A percentile compares a stretch with the other conserved stretches of the same genome.
Conservation (phyloP, 1,284 basidiomycete genomes). For the Kalmanozyma brasiliensis region DNA sequence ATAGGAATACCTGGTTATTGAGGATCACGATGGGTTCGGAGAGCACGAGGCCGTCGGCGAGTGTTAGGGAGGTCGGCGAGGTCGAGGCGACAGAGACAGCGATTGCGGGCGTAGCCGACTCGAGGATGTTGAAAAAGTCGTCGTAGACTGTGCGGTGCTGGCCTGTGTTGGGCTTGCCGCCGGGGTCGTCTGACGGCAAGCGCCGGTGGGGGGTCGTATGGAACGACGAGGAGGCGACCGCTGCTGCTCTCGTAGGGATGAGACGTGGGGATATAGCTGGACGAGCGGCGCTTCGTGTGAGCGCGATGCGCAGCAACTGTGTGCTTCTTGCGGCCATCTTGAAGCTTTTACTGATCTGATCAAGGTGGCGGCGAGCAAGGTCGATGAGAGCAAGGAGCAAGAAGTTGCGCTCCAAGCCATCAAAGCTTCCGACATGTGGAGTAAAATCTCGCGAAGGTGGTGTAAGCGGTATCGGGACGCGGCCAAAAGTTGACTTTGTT, state of each 20-base stretch:
- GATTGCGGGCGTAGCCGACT: constrained; percentile 15
- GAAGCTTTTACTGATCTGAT: too few species aligned
- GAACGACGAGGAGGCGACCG: neutral
- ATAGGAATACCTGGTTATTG: constrained; percentile 83
- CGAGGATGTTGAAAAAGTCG: constrained; percentile 59
- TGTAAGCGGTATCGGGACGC: too few species aligned
- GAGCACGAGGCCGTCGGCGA: constrained; percentile 76
- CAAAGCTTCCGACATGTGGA: too few species aligned
- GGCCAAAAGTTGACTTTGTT: too few species aligned
- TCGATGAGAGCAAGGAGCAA: too few species aligned
- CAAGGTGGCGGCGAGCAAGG: too few species aligned
- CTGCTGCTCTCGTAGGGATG: neutral
- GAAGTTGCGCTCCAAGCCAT: too few species aligned
- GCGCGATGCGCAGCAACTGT: neutral
- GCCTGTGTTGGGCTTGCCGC: constrained; percentile 59
- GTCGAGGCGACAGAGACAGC: constrained; percentile 40
- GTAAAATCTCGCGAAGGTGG: too few species aligned
- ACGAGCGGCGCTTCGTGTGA: neutral
- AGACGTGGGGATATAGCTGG: too few species aligned
- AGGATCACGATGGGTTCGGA: constrained; percentile 83
- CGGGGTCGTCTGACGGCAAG: constrained; percentile 50
- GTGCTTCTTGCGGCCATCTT: neutral
- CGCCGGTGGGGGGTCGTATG: neutral
- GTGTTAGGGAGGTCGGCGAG: constrained; percentile 41
- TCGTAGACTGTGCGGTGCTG: constrained; percentile 58